Evolutionary conservation across 257 asterid species (phyloP).

Genomic region (Plectranthus barbatus): DNA sequence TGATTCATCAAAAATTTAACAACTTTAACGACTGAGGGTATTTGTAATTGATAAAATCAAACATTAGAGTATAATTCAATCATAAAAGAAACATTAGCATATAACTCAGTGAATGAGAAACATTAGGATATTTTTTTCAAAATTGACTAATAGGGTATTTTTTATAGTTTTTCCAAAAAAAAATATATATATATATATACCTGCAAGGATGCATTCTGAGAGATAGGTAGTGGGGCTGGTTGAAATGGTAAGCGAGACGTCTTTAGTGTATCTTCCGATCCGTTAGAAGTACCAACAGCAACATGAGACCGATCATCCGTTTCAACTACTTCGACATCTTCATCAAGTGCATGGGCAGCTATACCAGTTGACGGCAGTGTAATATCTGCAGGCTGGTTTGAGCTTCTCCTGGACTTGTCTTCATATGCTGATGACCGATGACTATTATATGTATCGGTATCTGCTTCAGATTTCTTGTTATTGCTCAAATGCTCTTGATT

Average conservation of each 20-base stretch:
- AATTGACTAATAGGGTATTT: no score
- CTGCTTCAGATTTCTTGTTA: conserved; percentile 28
- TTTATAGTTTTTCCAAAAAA: no score
- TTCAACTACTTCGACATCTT: conserved; percentile 56
- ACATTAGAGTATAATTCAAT: no score
- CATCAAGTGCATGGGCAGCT: conserved; percentile 80
- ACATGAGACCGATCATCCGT: conserved; percentile 38
- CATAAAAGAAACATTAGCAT: no score
- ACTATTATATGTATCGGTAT: conserved; percentile 24
- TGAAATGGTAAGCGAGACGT: conserved; percentile 25
- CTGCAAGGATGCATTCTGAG: no score
- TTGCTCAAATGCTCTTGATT: conserved; percentile 30
- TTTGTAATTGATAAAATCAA: no score
- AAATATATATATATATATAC: no score
- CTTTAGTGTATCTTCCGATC: conserved; percentile 23
- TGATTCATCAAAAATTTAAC: no score
- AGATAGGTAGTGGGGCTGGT: conserved; percentile 64
- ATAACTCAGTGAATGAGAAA: no score
- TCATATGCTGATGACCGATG: conserved; percentile 21
- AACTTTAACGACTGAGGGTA: no score
- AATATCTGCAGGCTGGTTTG: conserved; percentile 20
- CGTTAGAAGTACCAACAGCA: conserved; percentile 8
- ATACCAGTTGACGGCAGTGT: conserved; percentile 67
- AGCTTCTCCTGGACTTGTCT: conserved; percentile 38
- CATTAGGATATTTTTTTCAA: no score